A percentile compares a stretch with the other conserved stretches of the same genome.
These are phyloP conservation scores for Arxiozyma telluris DNA, from an alignment of 1,139 yeast genomes.

Conservation along the genomic window DNA sequence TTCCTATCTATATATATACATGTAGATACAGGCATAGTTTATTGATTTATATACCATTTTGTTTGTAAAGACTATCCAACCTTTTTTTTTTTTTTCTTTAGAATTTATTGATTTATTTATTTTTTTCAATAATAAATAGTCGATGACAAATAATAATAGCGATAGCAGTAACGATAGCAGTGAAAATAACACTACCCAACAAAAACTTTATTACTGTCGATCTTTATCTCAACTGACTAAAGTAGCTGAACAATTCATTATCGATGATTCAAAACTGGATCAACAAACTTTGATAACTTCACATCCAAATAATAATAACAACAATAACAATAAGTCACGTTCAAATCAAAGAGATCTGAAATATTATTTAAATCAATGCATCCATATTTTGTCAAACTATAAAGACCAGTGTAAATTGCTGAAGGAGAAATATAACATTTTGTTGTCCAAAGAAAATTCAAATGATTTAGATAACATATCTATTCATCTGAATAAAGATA, in stretches of 20 bases:
- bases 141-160: not conserved
- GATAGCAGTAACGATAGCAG: not conserved
- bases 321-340: not conserved
- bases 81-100: no score
- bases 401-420: conserved; percentile 24
- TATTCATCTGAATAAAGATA: not conserved
- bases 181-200: not conserved
- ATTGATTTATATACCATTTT: no score
- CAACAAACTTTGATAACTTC: not conserved
- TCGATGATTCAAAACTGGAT: conserved; percentile 12
- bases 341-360: conserved; percentile 17
- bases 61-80: no score
- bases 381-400: conserved; percentile 26
- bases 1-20: no score
- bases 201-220: conserved; percentile 3
- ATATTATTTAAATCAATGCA: conserved; percentile 21
- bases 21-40: no score
- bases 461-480: not conserved
- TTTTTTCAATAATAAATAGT: not conserved
- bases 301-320: not conserved
- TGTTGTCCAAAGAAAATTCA: conserved; percentile 1
- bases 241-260: conserved; percentile 24
- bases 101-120: no score
- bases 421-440: conserved; percentile 6
- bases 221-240: conserved; percentile 20